phyloP scores from a whole-genome alignment of 2,329 filamentous ascomycete species.

The Huntiella moniliformis region DNA sequence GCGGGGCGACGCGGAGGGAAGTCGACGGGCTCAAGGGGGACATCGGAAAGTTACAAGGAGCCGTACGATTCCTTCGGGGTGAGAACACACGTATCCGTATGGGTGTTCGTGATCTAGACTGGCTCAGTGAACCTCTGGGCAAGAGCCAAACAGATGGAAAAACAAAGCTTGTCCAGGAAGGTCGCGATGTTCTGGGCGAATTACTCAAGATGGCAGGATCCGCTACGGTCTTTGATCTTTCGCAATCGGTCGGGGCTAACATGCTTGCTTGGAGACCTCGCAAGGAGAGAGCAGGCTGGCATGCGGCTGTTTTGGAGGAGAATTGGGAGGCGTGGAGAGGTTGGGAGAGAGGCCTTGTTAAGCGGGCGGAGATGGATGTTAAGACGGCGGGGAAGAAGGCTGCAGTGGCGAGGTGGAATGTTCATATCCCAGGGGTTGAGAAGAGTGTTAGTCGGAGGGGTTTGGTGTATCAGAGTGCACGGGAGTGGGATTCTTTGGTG shows the following conservation, averaged over 20 bases:
- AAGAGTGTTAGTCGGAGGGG: slow-evolving; percentile 20
- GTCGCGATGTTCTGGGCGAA: slow-evolving; percentile 43
- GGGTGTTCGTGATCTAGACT: slow-evolving; percentile 38
- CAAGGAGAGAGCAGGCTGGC: slow-evolving; percentile 44
- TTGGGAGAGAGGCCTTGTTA: slow-evolving; percentile 36
- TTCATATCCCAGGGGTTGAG: slow-evolving; percentile 27
- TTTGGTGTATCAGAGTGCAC: slow-evolving; percentile 33
- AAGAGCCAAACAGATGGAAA: slow-evolving; percentile 14
- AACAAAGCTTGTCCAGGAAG: slow-evolving; percentile 34
- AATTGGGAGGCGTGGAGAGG: slow-evolving; percentile 42
- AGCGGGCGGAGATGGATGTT: slow-evolving; percentile 29
- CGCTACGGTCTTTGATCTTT: slow-evolving; percentile 41
- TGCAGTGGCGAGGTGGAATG: slow-evolving; percentile 30
- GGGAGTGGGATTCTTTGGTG: slow-evolving; percentile 37
- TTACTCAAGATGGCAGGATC: slow-evolving; percentile 41
- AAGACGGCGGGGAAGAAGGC: slow-evolving; percentile 15
- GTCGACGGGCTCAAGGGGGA: slow-evolving; percentile 55
- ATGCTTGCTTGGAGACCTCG: slow-evolving; percentile 48
- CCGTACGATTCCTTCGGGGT: slow-evolving; percentile 48
- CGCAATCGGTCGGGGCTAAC: slow-evolving; percentile 32
- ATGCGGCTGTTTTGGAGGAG: slow-evolving; percentile 45
- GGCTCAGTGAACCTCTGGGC: slow-evolving; percentile 44
- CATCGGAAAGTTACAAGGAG: slow-evolving; percentile 43
- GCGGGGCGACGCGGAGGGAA: slow-evolving; percentile 51
- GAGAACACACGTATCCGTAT: slow-evolving; percentile 45